phyloP scores from a whole-genome alignment of 768 basidiomycete genomes.

The Suillus plorans region DNA sequence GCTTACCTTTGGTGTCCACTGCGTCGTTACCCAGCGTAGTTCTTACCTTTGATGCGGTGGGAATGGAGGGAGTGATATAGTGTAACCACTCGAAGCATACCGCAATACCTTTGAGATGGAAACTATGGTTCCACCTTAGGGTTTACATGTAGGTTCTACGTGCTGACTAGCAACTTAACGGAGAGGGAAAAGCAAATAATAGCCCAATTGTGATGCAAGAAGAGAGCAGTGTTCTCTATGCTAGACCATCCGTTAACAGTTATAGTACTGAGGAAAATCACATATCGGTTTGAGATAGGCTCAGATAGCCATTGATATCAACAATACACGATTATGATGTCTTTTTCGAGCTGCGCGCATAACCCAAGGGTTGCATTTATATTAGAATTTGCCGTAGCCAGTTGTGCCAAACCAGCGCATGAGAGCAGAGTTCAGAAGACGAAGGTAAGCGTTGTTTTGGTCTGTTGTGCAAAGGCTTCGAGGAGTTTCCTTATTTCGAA shows the following conservation, averaged over 20 bases:
- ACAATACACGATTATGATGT: background rate
- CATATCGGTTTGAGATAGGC: background rate
- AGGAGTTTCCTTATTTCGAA: background rate
- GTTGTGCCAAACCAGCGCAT: background rate
- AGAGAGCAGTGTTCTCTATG: background rate
- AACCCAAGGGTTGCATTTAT: background rate
- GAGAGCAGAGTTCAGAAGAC: background rate
- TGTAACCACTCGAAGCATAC: no score
- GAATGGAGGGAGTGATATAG: no score
- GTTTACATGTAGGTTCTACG: background rate
- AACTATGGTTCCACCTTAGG: no score
- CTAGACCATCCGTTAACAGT: background rate
- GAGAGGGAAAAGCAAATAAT: background rate
- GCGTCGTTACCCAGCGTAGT: no score
- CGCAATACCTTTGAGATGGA: no score
- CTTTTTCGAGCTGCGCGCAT: background rate
- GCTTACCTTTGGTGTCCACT: background rate
- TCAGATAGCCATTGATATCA: background rate
- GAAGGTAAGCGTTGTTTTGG: background rate
- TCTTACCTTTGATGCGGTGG: no score
- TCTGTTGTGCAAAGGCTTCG: background rate
- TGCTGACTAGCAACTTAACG: background rate
- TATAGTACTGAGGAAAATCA: background rate
- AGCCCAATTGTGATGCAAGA: background rate
- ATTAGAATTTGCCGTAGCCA: background rate